A percentile compares a stretch with the other conserved stretches of the same genome.
Evolutionary conservation across 306 rosid species (phyloP).

Genomic region (Citrullus mucosospermus): DNA sequence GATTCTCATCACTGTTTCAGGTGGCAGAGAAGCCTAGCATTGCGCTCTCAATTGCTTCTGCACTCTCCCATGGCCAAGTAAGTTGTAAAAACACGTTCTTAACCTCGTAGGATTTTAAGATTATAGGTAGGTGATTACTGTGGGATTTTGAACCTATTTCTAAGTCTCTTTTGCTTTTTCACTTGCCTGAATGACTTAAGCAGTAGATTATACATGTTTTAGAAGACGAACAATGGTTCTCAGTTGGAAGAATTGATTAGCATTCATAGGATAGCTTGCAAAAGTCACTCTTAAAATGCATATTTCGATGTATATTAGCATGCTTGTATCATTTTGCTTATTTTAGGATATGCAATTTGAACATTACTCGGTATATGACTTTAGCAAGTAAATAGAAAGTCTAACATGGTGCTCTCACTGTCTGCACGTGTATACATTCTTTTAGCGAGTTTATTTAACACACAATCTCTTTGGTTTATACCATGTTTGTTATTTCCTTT

Average conservation of each 20-base stretch:
- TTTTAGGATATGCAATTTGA: not conserved
- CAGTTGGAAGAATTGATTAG: not conserved
- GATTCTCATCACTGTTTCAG: constrained; percentile 19
- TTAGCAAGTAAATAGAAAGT: not conserved
- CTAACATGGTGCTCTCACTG: not conserved
- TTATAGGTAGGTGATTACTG: not conserved
- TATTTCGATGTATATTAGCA: not conserved
- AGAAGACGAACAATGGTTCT: not conserved
- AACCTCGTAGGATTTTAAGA: not conserved
- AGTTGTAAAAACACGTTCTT: not conserved
- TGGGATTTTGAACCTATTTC: not conserved
- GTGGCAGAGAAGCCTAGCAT: constrained; percentile 97
- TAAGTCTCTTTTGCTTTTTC: not conserved
- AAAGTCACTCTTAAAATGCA: not conserved
- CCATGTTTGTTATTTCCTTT: not conserved
- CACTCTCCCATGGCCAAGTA: constrained; percentile 69
- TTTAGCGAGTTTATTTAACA: not conserved
- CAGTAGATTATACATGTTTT: not conserved
- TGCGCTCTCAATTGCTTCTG: constrained; percentile 70
- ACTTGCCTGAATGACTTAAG: not conserved
- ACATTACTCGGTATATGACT: no score
- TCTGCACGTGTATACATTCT: not conserved
- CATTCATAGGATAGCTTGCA: not conserved
- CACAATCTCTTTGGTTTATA: not conserved
- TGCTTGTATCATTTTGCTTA: not conserved